Evolutionary conservation across 2,329 filamentous ascomycete genomes (phyloP), one percentile per base, ranked within the genome.

Genomic region (Ophiostoma montium): DNA sequence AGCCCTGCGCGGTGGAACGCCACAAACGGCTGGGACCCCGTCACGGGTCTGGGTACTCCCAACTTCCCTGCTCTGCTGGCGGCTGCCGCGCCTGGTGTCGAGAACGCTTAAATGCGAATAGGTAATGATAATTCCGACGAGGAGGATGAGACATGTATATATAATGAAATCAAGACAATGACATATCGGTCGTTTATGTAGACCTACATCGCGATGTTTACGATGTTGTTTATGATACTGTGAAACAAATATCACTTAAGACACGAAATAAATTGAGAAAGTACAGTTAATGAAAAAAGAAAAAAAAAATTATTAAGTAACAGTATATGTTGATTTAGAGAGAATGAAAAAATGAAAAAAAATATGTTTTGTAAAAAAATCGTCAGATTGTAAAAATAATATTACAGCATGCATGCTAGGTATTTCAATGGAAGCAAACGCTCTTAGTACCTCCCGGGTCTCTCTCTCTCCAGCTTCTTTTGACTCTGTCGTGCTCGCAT

Each of bases 11-110:
- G 38, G 39, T 63, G 59, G 59, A 62, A 64, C 38, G 61, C 62
- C 6, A 63, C 62, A 2, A 47, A 36, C 0, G 61, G 62, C 4
- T 64, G 62, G 62, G 62, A 63, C 43, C 61, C 62, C 0, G 60
- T 60, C 6, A 63, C 60, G 6, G 62, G 60, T 2, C 47, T 61
- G 4, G 60, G 60, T 2, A 60, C 58, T 4, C 60, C 59, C 15
- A 53, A 55, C 27, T 59, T 58, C 19, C 36, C 50, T 11, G 35
- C 35, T 1, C 45, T 57, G 3, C 38, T 56, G 23, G 31, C 38
- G 1, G 53, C 47, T 2, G 54, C 53, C 1, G 50, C 52, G 6
- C 51, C 53, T 12, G 51, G 51, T 2, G 52, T 55, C 9, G n/a
- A 41, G 4, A 54, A 54, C 27, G 32, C 16, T 5, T 50, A 38